Conservation (phyloP, 1,284 basidiomycete species). For the Ganoderma sinense region DNA sequence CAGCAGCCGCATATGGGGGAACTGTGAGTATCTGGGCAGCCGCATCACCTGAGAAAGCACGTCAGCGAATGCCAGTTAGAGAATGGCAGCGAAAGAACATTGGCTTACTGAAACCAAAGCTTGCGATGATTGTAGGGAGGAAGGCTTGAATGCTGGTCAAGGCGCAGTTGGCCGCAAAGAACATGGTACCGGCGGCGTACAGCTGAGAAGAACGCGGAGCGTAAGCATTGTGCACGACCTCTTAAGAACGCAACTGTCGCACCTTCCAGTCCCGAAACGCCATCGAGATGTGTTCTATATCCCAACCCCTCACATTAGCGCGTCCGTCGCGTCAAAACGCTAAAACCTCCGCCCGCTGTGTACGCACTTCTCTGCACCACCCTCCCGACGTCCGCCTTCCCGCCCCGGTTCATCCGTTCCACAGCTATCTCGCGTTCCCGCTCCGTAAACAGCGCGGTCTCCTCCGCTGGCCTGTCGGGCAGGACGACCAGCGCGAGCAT, state of each 20-base stretch:
- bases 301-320: neutral
- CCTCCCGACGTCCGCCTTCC: slow-evolving; percentile 69
- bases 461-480: slow-evolving; percentile 78
- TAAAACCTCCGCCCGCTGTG: too few species aligned
- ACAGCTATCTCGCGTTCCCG: slow-evolving; percentile 78
- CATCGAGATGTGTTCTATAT: slow-evolving; percentile 67
- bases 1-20: slow-evolving; percentile 81
- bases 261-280: slow-evolving; percentile 80
- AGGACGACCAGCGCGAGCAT: slow-evolving; percentile 70
- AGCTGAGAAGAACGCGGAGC: slow-evolving; percentile 45
- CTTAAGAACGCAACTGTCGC: neutral
- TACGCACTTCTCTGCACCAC: slow-evolving; percentile 69
- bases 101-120: slow-evolving; percentile 63
- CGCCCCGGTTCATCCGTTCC: slow-evolving; percentile 76
- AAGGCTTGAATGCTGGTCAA: slow-evolving; percentile 85
- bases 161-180: slow-evolving; percentile 82
- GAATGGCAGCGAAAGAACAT: neutral
- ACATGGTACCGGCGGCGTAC: slow-evolving; percentile 70
- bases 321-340: neutral
- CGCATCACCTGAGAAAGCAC: slow-evolving; percentile 48
- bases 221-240: neutral
- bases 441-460: slow-evolving; percentile 72
- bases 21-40: slow-evolving; percentile 77
- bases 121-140: slow-evolving; percentile 83
- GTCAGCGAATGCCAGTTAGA: neutral